phyloP scores from a whole-genome alignment of 345 rosid genomes.

The Chamaenerion angustifolium region DNA sequence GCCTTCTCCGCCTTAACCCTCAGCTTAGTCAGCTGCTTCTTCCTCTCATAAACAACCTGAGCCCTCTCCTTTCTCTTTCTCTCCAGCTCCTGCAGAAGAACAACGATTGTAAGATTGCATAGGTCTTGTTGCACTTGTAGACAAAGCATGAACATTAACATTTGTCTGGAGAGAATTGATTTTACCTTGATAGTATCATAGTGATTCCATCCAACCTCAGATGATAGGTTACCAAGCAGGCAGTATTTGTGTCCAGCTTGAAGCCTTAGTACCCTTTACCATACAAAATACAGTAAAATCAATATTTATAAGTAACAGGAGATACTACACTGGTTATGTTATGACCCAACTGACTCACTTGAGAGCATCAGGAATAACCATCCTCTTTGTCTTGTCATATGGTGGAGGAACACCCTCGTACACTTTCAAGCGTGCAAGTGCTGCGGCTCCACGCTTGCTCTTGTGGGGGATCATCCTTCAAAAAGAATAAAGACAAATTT shows the following conservation, averaged over 20 bases:
- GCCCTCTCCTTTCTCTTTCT: constrained; percentile 72
- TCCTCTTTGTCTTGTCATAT: constrained; percentile 67
- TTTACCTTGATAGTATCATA: constrained; percentile 72
- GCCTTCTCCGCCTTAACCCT: constrained; percentile 64
- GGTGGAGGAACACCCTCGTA: constrained; percentile 79
- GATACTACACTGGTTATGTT: not conserved
- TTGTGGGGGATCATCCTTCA: constrained; percentile 75
- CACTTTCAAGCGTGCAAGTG: constrained; percentile 64
- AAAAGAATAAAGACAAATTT: not conserved
- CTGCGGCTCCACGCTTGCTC: constrained; percentile 79
- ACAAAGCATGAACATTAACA: no score
- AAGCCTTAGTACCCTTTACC: constrained; percentile 75
- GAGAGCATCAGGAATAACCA: constrained; percentile 90
- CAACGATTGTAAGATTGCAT: no score
- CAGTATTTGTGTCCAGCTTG: constrained; percentile 77
- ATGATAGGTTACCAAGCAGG: constrained; percentile 55
- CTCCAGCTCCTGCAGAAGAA: constrained; percentile 50
- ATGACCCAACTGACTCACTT: constrained; percentile 22
- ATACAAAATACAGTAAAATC: not conserved
- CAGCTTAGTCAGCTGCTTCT: constrained; percentile 64
- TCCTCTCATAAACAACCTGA: constrained; percentile 50
- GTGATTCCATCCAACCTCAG: constrained; percentile 85
- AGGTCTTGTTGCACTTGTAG: no score
- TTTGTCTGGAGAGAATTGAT: not conserved
- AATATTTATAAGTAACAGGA: not conserved